Base-by-base conservation (phyloP, 495 filamentous ascomycete species). In the Articulospora tetracladia region DNA sequence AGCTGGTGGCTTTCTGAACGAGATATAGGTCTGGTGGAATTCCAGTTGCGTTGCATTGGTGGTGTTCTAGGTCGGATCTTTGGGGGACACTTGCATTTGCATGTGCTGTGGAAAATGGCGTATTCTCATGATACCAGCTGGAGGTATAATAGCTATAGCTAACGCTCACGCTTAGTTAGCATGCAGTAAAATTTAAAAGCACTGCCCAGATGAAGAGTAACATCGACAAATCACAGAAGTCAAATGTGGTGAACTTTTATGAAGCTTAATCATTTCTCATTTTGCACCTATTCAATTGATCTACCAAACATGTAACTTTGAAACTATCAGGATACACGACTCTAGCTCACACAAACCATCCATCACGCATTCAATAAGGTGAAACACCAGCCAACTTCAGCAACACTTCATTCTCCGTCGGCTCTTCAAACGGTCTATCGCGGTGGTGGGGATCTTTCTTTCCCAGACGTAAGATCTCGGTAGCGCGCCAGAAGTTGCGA, bases 1-100 rank as follows among this genome's bases (percentile, higher is more conserved):
- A 57, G 80, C 74, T 11, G 88, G 88, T 1, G 86, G 83, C 24
- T 77, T 85, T 50, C 19, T 64, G 20, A 59, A 32, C 22, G 63
- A 58, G 19, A 59, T 51, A 19, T 61, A 44, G 48, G 22, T 57
- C 41, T n/a, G 17, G 20, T 47, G 17, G 41, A n/a, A 23, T 19
- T 19, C 7, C 19, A 23, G 41, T 47, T n/a, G 41, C 20, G 7
- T 47, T 50, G 47, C 47, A 50, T 50, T 50, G 47, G 23, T 6
- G 47, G 20, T 50, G 47, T 50, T 44, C 10, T 7, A 44, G 39
- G 39, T 12, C 3, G 39, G 39, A 19, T 3, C 17, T 19, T 44
- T 3, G 39, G 39, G n/a, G 4, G 39, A 7, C 39, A 15, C 39
- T 44, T 44, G 39, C 17, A 44, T 12, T 32, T 32, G 30, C 30